These are phyloP conservation scores for Xylaria telfairii DNA, from an alignment of 495 filamentous ascomycete species.

Conservation along the genomic window DNA sequence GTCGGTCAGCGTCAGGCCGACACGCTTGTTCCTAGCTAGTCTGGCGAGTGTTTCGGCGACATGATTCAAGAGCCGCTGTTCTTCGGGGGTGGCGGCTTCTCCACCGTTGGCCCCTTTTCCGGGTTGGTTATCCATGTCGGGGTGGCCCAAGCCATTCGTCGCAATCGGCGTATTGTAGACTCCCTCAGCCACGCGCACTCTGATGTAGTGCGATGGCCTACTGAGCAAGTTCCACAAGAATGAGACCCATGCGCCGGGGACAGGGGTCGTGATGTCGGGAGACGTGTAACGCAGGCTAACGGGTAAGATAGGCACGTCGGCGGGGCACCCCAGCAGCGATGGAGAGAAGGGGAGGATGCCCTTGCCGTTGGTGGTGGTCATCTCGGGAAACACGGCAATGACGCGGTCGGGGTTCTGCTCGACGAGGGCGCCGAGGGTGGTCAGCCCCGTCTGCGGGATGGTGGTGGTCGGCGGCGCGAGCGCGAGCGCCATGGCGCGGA, in stretches of 20 bases:
- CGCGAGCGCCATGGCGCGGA: constrained; percentile 74
- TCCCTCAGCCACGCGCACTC: constrained; percentile 84
- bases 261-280: constrained; percentile 86
- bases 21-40: constrained; percentile 87
- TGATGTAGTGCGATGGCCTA: constrained; percentile 83
- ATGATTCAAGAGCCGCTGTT: constrained; percentile 69
- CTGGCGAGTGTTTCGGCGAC: constrained; percentile 88
- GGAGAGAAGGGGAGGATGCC: constrained; percentile 86
- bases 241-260: constrained; percentile 69
- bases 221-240: constrained; percentile 90
- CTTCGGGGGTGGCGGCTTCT: constrained; percentile 55
- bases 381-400: constrained; percentile 88
- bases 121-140: constrained; percentile 42
- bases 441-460: constrained; percentile 52
- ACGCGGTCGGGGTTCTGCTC: constrained; percentile 71
- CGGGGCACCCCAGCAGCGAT: constrained; percentile 68
- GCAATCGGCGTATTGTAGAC: constrained; percentile 54
- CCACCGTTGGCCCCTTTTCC: constrained; percentile 44
- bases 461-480: constrained; percentile 66
- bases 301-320: constrained; percentile 79
- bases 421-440: constrained; percentile 66
- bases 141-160: constrained; percentile 33
- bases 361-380: constrained; percentile 90
- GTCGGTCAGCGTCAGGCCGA: constrained; percentile 80
- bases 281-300: constrained; percentile 87